Percentiles rank a stretch among this genome's conserved stretches.
These are phyloP conservation scores for Amesomyces nigricolor DNA, from an alignment of 2,329 filamentous ascomycete genomes.

Conservation along the genomic window DNA sequence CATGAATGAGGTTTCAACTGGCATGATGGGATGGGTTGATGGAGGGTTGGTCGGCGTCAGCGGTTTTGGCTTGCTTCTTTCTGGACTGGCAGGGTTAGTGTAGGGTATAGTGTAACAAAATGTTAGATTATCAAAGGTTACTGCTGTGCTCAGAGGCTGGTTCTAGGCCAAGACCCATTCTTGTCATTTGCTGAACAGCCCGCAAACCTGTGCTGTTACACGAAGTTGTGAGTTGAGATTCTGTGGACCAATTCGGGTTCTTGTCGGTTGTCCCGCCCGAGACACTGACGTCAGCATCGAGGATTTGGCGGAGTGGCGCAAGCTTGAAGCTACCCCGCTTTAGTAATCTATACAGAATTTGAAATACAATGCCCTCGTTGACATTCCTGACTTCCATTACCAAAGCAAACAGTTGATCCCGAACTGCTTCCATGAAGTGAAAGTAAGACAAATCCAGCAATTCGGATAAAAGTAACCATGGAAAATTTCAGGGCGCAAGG, in stretches of 20 bases:
- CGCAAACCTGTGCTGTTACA: too few species aligned
- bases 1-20: neutral
- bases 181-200: too few species aligned
- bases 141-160: neutral
- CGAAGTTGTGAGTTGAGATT: too few species aligned
- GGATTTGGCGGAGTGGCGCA: neutral
- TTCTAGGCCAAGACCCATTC: too few species aligned
- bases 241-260: neutral
- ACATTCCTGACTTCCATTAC: too few species aligned
- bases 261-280: neutral
- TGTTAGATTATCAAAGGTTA: neutral
- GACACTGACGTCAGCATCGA: neutral
- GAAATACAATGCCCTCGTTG: too few species aligned
- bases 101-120: neutral
- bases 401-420: too few species aligned
- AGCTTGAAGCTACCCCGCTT: constrained; percentile 11
- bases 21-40: neutral
- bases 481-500: too few species aligned
- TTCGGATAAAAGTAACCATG: too few species aligned
- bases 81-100: neutral
- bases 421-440: too few species aligned
- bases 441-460: too few species aligned
- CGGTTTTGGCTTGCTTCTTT: neutral
- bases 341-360: neutral
- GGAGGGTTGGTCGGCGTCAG: neutral